Base-by-base conservation (phyloP, 2,329 filamentous ascomycete genomes). In the Xylaria sp. region DNA sequence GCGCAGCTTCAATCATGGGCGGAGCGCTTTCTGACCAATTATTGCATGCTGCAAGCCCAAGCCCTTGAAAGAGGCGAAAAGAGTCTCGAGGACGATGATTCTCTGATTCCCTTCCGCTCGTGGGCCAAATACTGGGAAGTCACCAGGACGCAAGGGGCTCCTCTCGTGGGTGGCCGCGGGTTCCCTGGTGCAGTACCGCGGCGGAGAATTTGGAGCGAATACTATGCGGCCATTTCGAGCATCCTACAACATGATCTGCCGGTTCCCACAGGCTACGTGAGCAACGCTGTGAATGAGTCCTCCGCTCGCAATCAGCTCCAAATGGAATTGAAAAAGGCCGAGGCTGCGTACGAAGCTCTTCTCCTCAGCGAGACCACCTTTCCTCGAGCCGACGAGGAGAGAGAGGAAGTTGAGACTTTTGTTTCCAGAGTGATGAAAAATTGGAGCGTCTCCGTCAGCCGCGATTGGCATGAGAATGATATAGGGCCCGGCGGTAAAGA, bases 401-500 rank as follows among this genome's bases (percentile, higher is more conserved):
- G 94, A 67, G 84, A 87, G 54, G 92, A 95, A 77, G 88, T 98
- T 2, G 95, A 98, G 78, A 83, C 84, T 9, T 98, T 96, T 86
- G 90, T 94, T 23, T 88, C 92, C 71, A 87, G 91, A 63, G 92
- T 94, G 10, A 90, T 97, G 77, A 86, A 84, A 72, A 98, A 98
- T 78, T 99, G 96, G 96, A 84, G 88, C 59, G 85, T 96, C 41
- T 81, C 98, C 8, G 94, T 92, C 74, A 93, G 94, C 8, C 88
- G 91, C 34, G 88, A 88, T 18, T 98, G 94, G 94, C 87, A 86
- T 51, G 92, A 97, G 72, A 84, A 89, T 63, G 94, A 97, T 73
- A 85, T 98, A 34, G 94, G 93, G 3, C 89, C 91, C 75, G 94
- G 92, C 6, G 94, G 94, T 9, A 92, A 94, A 74, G 89, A 91